A percentile compares a stretch with the other conserved stretches of the same genome.
Evolutionary conservation across 768 basidiomycete species (phyloP).

Genomic region (Rhodotorula toruloides): DNA sequence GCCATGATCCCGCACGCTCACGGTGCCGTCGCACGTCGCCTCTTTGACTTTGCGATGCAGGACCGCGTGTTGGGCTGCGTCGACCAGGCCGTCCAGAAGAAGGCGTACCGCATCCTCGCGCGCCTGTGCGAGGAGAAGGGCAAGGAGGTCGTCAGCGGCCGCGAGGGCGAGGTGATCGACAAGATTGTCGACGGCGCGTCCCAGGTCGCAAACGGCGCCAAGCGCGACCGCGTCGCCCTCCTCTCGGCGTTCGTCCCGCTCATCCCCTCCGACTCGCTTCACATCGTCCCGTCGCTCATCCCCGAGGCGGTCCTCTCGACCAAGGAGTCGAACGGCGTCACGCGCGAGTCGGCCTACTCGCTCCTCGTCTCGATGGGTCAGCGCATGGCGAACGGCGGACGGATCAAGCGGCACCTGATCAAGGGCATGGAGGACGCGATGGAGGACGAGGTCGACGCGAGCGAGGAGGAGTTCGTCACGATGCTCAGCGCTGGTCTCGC

Average conservation of each 20-base stretch:
- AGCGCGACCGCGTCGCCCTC: constrained; percentile 82
- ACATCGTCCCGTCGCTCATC: constrained; percentile 79
- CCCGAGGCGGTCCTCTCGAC: constrained; percentile 92
- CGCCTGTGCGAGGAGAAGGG: constrained; percentile 58
- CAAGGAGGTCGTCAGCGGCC: constrained; percentile 50
- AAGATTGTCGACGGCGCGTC: constrained; percentile 62
- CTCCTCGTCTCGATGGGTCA: constrained; percentile 82
- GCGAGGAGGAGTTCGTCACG: constrained; percentile 75
- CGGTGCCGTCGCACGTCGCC: constrained; percentile 4
- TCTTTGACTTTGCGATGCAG: constrained; percentile 49
- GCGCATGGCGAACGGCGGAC: constrained; percentile 83
- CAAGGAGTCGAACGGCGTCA: constrained; percentile 93
- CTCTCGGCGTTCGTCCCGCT: constrained; percentile 63
- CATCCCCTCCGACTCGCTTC: constrained; percentile 66
- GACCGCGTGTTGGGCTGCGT: constrained; percentile 62
- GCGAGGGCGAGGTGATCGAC: constrained; percentile 58
- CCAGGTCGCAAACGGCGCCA: constrained; percentile 72
- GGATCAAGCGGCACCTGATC: constrained; percentile 67
- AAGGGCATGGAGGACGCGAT: constrained; percentile 65
- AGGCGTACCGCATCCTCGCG: constrained; percentile 80
- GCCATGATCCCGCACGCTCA: constrained; percentile 52
- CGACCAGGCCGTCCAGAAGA: constrained; percentile 90
- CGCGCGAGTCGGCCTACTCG: constrained; percentile 81
- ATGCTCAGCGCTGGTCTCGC: constrained; percentile 95
- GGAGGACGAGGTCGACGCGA: constrained; percentile 56